These are phyloP conservation scores for Barnettozyma salicaria DNA, from an alignment of 805 yeast genomes.

Conservation along the genomic window DNA sequence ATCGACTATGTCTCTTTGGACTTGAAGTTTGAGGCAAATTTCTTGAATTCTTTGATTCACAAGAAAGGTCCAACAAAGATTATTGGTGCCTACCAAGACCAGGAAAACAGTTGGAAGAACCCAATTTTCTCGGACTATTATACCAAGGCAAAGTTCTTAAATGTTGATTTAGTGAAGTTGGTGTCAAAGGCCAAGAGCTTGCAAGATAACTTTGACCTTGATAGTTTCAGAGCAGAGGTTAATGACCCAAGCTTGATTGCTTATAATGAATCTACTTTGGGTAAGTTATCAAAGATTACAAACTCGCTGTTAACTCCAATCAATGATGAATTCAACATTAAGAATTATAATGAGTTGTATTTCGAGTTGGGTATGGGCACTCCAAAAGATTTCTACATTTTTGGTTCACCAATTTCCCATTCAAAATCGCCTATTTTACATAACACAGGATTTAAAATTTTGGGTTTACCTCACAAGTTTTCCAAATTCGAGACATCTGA, in stretches of 20 bases:
- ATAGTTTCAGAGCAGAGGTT: slow-evolving; percentile 58
- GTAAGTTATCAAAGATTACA: slow-evolving; percentile 73
- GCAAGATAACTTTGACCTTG: slow-evolving; percentile 66
- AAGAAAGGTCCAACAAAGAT: slow-evolving; percentile 58
- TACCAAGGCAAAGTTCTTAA: slow-evolving; percentile 55
- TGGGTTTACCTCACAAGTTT: slow-evolving; percentile 75
- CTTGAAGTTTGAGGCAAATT: slow-evolving; percentile 54
- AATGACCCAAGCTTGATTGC: slow-evolving; percentile 62
- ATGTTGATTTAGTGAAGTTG: slow-evolving; percentile 73
- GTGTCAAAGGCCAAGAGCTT: slow-evolving; percentile 68
- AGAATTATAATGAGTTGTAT: slow-evolving; percentile 54
- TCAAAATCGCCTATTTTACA: slow-evolving; percentile 89
- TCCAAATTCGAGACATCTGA: slow-evolving; percentile 60
- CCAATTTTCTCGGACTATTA: slow-evolving; percentile 53
- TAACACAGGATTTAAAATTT: slow-evolving; percentile 64
- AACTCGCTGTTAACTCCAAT: slow-evolving; percentile 80
- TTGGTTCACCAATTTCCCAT: slow-evolving; percentile 78
- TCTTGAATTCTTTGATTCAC: slow-evolving; percentile 46
- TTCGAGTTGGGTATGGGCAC: slow-evolving; percentile 57
- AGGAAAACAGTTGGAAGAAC: slow-evolving; percentile 22
- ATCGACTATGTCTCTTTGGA: slow-evolving; percentile 80
- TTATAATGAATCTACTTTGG: slow-evolving; percentile 71
- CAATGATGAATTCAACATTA: slow-evolving; percentile 60
- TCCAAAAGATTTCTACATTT: slow-evolving; percentile 58
- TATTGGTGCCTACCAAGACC: slow-evolving; percentile 72